phyloP scores from a whole-genome alignment of 169 alveolate genomes.

The Plasmodium cynomolgi region DNA sequence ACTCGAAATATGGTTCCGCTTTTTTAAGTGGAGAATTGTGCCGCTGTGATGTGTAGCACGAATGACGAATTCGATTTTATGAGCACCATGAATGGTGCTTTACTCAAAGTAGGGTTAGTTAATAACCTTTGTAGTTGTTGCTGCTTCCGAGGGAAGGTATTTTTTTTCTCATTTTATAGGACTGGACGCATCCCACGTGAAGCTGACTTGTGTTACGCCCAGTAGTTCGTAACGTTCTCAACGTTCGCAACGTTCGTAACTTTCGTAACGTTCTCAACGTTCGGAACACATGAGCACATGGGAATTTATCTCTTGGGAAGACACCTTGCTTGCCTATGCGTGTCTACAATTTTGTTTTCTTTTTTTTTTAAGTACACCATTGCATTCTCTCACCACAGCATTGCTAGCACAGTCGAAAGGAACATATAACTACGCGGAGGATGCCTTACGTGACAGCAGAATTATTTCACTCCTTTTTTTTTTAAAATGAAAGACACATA shows the following conservation, averaged over 20 bases:
- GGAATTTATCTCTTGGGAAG: not conserved
- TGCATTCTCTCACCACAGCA: not conserved
- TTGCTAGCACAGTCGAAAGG: not conserved
- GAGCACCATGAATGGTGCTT: too few relatives aligned
- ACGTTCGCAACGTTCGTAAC: too few relatives aligned
- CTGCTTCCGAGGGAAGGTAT: not conserved
- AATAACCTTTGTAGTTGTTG: too few relatives aligned
- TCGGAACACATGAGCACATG: not conserved
- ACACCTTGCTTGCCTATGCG: not conserved
- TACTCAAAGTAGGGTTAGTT: too few relatives aligned
- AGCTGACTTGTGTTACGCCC: not conserved
- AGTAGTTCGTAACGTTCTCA: not conserved
- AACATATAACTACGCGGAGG: not conserved
- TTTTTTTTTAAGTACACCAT: not conserved
- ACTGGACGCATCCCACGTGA: not conserved
- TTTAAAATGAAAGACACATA: not conserved
- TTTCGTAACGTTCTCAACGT: too few relatives aligned
- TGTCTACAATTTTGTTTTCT: not conserved
- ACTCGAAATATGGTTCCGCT: too few relatives aligned
- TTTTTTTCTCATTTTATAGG: not conserved
- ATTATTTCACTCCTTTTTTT: not conserved
- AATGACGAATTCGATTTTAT: too few relatives aligned
- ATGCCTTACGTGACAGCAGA: not conserved
- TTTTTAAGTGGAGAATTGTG: too few relatives aligned
- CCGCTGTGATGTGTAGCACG: too few relatives aligned